phyloP scores from a whole-genome alignment of 148 eudicot species.

The Limonium bicolor region DNA sequence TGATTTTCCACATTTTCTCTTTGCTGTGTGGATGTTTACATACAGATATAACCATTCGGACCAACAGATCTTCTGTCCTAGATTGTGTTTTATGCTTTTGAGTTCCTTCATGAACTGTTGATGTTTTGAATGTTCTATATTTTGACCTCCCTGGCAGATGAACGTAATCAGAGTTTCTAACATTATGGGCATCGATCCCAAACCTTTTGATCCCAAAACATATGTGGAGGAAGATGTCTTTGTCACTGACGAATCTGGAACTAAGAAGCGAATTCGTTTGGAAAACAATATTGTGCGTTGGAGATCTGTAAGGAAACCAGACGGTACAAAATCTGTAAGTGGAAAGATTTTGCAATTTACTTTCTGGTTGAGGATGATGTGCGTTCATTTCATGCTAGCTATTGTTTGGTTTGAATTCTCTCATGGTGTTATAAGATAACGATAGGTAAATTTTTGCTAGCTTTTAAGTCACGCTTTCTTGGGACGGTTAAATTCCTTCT shows the following conservation, averaged over 20 bases:
- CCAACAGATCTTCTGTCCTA: too few relatives aligned
- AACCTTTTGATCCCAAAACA: conserved; percentile 89
- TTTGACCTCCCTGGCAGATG: conserved; percentile 49
- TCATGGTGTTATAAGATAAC: too few relatives aligned
- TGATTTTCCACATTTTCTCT: too few relatives aligned
- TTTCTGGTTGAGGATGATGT: background rate
- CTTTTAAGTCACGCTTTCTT: too few relatives aligned
- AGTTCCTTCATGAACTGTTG: background rate
- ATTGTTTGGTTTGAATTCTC: background rate
- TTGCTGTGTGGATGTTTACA: too few relatives aligned
- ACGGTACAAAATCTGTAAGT: conserved; percentile 79
- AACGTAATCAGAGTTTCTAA: conserved; percentile 86
- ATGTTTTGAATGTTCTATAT: background rate
- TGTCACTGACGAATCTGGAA: conserved; percentile 94
- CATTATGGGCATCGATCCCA: conserved; percentile 91
- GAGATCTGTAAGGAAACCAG: conserved; percentile 59
- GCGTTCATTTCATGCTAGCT: background rate
- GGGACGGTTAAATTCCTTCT: too few relatives aligned
- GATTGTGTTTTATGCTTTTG: background rate
- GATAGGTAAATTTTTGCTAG: too few relatives aligned
- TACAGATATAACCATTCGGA: too few relatives aligned
- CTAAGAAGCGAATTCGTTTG: conserved; percentile 74
- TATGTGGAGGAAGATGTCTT: conserved; percentile 75
- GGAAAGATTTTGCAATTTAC: background rate
- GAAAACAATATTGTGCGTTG: conserved; percentile 94